Percentiles rank a stretch among this genome's conserved stretches.
Evolutionary conservation across 768 basidiomycete genomes (phyloP).

Genomic region (Agaricus blazei): DNA sequence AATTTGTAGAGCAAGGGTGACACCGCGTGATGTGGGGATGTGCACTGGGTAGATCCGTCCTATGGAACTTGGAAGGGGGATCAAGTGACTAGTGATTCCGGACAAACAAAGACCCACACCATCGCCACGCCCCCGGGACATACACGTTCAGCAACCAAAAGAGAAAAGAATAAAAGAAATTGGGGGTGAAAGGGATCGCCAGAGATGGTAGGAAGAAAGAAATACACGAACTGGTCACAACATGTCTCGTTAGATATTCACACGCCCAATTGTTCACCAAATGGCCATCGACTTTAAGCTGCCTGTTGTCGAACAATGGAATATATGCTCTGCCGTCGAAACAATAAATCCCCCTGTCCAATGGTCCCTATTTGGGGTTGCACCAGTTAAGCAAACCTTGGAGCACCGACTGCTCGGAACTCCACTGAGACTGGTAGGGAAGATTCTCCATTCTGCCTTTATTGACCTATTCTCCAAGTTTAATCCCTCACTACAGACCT

Average conservation of each 20-base stretch:
- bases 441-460: too few relatives aligned
- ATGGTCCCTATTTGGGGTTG: too few relatives aligned
- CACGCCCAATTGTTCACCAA: not conserved
- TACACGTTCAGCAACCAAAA: not conserved
- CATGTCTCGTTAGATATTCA: not conserved
- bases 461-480: too few relatives aligned
- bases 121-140: not conserved
- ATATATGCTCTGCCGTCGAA: too few relatives aligned
- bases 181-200: conserved; percentile 1
- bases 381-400: too few relatives aligned
- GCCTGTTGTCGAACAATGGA: not conserved
- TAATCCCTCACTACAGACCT: too few relatives aligned
- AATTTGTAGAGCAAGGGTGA: not conserved
- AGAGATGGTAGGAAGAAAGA: conserved; percentile 5
- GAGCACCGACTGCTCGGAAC: too few relatives aligned
- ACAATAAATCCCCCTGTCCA: too few relatives aligned
- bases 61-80: not conserved
- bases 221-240: not conserved
- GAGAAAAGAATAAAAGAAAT: not conserved
- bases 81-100: too few relatives aligned
- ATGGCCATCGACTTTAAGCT: not conserved
- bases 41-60: not conserved
- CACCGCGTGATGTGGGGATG: conserved; percentile 2
- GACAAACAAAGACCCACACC: not conserved
- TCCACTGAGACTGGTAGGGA: too few relatives aligned